phyloP scores from a whole-genome alignment of 2,329 filamentous ascomycete genomes.

The Sporothrix globosa region DNA sequence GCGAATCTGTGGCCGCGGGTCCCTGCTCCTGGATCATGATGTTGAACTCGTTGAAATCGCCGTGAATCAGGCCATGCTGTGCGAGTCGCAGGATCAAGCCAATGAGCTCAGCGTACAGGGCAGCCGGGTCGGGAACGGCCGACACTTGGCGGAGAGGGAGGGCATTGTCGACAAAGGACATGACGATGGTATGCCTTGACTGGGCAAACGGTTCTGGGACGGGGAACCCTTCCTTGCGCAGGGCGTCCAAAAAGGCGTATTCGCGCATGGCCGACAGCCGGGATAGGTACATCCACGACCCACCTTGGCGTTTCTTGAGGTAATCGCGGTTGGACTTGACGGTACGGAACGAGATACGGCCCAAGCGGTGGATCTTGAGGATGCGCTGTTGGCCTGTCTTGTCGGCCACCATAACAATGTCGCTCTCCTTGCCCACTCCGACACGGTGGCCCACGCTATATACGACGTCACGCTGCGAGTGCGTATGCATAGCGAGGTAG shows the following conservation, averaged over 20 bases:
- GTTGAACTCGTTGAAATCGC: slow-evolving; percentile 99
- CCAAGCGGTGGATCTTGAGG: slow-evolving; percentile 93
- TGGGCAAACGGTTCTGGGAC: slow-evolving; percentile 88
- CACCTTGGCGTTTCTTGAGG: slow-evolving; percentile 70
- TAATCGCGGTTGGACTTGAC: slow-evolving; percentile 97
- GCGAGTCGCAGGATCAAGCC: slow-evolving; percentile 82
- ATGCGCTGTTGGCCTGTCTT: slow-evolving; percentile 76
- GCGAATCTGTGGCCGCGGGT: slow-evolving; percentile 51
- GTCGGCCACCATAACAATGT: slow-evolving; percentile 92
- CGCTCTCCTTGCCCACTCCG: slow-evolving; percentile 95
- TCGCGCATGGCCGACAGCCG: slow-evolving; percentile 91
- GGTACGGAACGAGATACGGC: slow-evolving; percentile 93
- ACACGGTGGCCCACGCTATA: slow-evolving; percentile 95
- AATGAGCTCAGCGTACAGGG: slow-evolving; percentile 90
- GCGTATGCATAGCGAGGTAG: slow-evolving; percentile 92
- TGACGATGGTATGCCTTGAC: slow-evolving; percentile 93
- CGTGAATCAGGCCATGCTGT: slow-evolving; percentile 87
- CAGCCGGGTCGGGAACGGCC: slow-evolving; percentile 77
- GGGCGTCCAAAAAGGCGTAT: slow-evolving; percentile 88
- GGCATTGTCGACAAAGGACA: slow-evolving; percentile 91
- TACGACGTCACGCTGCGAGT: slow-evolving; percentile 76
- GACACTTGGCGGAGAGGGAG: slow-evolving; percentile 90
- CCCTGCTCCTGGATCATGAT: slow-evolving; percentile 83
- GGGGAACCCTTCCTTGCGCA: slow-evolving; percentile 81
- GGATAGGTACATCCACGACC: slow-evolving; percentile 98